Evolutionary conservation across 192 early-diverging fungal genomes (phyloP), one percentile per base, ranked within the genome.

Genomic region (Gonapodya sp.): DNA sequence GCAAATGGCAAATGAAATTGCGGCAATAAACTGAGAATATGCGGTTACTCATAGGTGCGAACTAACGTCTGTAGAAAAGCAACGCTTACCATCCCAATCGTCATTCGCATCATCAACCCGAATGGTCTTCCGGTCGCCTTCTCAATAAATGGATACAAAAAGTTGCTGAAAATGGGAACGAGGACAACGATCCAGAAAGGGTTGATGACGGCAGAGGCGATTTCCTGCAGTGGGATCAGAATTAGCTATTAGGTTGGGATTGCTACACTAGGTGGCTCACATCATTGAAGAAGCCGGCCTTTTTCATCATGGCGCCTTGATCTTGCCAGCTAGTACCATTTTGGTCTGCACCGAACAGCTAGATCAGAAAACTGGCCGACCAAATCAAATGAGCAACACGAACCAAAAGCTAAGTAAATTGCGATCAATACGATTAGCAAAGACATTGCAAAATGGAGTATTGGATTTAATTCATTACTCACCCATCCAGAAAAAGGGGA

Each of bases 81-180:
- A 24, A 24, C 24, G 8, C 46, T 64, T 24, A 64, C 46, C 85
- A 86, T 85, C 73, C 92, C 92, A 46, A 84, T 36, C 80, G 81
- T 82, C 87, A 92, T 89, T 78, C 92, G 87, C 64, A 85, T 85
- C 81, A 89, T 82, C n/a, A 90, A 82, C 18, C 79, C 31, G 36
- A 86, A 83, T 33, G 16, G 16, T 77, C 79, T 79, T 79, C 79
- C 83, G n/a, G 85, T 84, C 34, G 84, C 81, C 74, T 85, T 84
- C 35, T 86, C 83, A 80, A 90, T 85, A 75, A 83, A 80, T 2
- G 87, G 91, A 86, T 91, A 92, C 73, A 92, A 78, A 30, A 80
- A 83, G 79, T 82, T 85, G 37, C 86, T 80, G 36, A 90, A 84
- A 80, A 92, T 79, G 34, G 89, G 89, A 35, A 89, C 88, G n/a